phyloP scores from a whole-genome alignment of 129 eudicot species.

The Pittosporum tobira region DNA sequence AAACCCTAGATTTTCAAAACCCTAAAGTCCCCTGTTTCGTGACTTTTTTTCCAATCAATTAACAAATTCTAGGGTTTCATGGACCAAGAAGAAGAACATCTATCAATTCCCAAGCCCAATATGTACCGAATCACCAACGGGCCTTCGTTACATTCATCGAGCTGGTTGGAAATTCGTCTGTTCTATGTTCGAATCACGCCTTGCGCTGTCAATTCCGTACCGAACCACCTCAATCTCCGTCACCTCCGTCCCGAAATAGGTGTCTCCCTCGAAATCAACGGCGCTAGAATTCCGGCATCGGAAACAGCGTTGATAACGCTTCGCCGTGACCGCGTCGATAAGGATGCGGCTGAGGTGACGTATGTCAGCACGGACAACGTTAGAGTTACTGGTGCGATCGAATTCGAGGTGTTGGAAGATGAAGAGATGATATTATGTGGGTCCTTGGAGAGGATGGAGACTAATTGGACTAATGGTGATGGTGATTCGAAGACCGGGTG shows the following conservation, averaged over 20 bases:
- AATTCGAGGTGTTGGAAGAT: constrained; percentile 65
- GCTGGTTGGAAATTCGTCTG: constrained; percentile 68
- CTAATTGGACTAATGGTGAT: constrained; percentile 41
- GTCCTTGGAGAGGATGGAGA: constrained; percentile 52
- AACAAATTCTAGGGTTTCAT: constrained; percentile 16
- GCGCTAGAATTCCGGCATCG: constrained; percentile 53
- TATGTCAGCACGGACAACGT: constrained; percentile 80
- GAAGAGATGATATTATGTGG: constrained; percentile 67
- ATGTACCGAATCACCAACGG: constrained; percentile 20
- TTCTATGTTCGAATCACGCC: constrained; percentile 86
- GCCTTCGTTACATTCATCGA: constrained; percentile 17
- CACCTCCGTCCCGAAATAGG: constrained; percentile 75
- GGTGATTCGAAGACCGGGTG: constrained; percentile 49
- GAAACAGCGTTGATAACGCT: constrained; percentile 39
- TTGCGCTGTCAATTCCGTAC: constrained; percentile 49
- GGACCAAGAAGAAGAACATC: constrained; percentile 35
- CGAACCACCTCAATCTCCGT: constrained; percentile 57
- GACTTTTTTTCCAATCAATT: no score
- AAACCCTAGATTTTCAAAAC: constrained; percentile 2
- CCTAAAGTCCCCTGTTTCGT: not conserved
- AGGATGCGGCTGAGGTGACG: constrained; percentile 68
- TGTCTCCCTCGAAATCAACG: constrained; percentile 66
- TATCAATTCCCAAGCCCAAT: constrained; percentile 20
- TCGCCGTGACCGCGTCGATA: constrained; percentile 79
- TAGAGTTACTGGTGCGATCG: constrained; percentile 63